Base-by-base conservation (phyloP, 2,329 filamentous ascomycete species). In the Gremmenia infestans region DNA sequence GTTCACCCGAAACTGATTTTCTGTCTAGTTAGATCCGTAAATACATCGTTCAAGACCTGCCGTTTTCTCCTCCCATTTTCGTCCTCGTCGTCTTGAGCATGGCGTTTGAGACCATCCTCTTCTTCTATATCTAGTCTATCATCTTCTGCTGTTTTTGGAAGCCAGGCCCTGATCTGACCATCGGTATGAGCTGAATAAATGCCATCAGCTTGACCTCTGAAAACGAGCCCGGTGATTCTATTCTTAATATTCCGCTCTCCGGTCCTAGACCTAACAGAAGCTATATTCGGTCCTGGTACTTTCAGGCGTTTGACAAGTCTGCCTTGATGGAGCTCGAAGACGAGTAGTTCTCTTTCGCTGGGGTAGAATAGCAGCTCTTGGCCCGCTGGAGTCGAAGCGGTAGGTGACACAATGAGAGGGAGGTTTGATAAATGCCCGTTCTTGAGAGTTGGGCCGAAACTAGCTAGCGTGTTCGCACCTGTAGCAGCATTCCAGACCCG, bases 141-240 rank as follows among this genome's bases (percentile, higher is more conserved):
- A 36, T 73, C 74, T 4, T 80, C 81, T 1, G 76, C 72, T 5
- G 82, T 72, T 37, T 76, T 74, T 2, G 89, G 88, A 63, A 80
- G 78, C 91, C 93, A 97, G 4, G 82, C 82, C 46, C 87, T 81
- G 55, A 97, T 93, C 52, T 86, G 87, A 0, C 93, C 93, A 68
- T 97, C 91, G 3, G 86, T 78, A 66, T 96, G 91, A 2, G 85
- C 87, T 52, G 90, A 94, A 72, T 91, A 95, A 55, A 97, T 79
- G 22, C 80, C 78, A 35, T 89, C 88, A 1, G 82, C 80, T 3
- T 77, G 73, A 1, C 81, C 79, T 53, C 81, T 75, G 91, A 91
- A 97, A 0, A 82, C 86, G 23, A 97, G 77, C 52, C 81, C 81
- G 14, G 89, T 91, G 48, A 94, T 86, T 32, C 88, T 79, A 57